Conservation (phyloP, 2,329 filamentous ascomycete species). For the Epichloe uncinata region DNA sequence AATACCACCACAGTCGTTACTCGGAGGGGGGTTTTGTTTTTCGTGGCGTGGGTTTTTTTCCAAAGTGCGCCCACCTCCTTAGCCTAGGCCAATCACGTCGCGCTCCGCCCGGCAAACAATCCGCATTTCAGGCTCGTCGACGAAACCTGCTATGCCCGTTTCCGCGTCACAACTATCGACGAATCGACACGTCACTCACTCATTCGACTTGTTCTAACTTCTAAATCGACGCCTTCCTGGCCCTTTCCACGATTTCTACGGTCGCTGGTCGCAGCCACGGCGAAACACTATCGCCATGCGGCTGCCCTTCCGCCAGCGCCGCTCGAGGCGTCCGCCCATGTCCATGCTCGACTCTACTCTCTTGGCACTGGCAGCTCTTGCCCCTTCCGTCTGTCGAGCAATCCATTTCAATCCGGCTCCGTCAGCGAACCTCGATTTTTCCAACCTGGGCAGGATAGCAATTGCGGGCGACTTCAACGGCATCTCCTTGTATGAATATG, state of each 20-base stretch:
- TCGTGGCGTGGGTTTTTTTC: not conserved
- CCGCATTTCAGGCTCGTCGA: not conserved
- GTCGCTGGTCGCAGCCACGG: conserved; percentile 2
- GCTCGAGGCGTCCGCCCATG: conserved; percentile 24
- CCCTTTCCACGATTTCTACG: not conserved
- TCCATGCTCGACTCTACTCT: conserved; percentile 17
- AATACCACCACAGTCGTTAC: conserved; percentile 1
- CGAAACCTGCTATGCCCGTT: conserved; percentile 5
- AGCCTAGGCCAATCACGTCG: not conserved
- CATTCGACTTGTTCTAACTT: not conserved
- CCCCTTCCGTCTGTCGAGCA: conserved; percentile 31
- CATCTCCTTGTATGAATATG: conserved; percentile 78
- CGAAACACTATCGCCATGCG: conserved; percentile 30
- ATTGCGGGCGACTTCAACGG: conserved; percentile 83
- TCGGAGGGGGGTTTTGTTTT: not conserved
- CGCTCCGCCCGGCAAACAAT: not conserved
- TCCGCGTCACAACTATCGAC: not conserved
- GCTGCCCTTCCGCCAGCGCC: conserved; percentile 30
- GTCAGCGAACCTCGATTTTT: conserved; percentile 63
- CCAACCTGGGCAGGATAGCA: conserved; percentile 66
- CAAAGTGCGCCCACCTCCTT: not conserved
- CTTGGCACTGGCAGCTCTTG: conserved; percentile 27
- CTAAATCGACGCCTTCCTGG: not conserved
- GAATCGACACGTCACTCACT: not conserved
- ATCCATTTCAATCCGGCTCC: conserved; percentile 50